A percentile compares a stretch with the other conserved stretches of the same genome.
Evolutionary conservation across 139 green algal genomes (phyloP).

Genomic region (Haematococcus sp.): DNA sequence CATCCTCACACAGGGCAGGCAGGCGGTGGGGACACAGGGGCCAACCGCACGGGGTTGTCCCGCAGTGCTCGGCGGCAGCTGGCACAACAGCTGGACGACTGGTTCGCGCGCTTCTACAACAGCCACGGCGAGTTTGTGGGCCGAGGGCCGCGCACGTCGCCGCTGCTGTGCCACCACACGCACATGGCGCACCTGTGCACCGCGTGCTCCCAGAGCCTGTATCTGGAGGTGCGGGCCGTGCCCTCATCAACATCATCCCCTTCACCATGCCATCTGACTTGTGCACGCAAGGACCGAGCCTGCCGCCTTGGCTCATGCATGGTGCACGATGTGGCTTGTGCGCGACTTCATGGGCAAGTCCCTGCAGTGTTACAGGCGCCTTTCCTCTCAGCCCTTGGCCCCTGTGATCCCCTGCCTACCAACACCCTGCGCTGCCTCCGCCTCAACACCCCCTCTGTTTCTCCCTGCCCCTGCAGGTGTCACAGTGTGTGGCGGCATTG

Average conservation of each 20-base stretch:
- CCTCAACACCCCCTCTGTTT: no score
- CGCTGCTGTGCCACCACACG: constrained; percentile 20
- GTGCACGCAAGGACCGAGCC: no score
- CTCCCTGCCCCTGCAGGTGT: not conserved
- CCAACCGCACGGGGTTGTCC: not conserved
- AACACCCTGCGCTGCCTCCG: no score
- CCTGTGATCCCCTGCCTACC: no score
- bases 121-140: constrained; percentile 31
- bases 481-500: constrained; percentile 21
- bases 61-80: constrained; percentile 26
- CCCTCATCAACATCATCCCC: no score
- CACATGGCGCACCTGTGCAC: constrained; percentile 9
- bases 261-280: no score
- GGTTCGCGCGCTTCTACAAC: constrained; percentile 54
- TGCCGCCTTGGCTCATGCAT: no score
- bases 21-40: constrained; percentile 1
- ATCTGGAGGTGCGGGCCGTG: constrained; percentile 9
- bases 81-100: constrained; percentile 47
- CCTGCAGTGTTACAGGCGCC: no score
- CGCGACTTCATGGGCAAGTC: no score
- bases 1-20: not conserved
- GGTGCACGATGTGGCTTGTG: no score
- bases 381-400: no score
- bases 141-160: not conserved
- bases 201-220: constrained; percentile 20